Evolutionary conservation across 2,329 filamentous ascomycete genomes (phyloP).

Genomic region (Clarireedia monteithiana): DNA sequence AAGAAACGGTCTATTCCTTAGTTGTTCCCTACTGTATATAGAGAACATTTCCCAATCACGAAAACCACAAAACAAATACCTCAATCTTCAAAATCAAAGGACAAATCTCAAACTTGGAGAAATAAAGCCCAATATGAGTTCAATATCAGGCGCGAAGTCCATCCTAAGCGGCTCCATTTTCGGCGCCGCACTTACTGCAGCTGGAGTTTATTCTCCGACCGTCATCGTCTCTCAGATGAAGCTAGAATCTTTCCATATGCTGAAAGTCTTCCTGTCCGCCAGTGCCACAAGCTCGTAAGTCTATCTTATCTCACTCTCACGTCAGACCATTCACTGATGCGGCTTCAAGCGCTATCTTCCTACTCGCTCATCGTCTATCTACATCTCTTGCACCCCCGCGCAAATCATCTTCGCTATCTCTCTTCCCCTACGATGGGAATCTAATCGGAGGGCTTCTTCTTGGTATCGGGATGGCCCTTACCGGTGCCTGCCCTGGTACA

Average conservation of each 20-base stretch:
- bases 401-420: slow-evolving; percentile 21
- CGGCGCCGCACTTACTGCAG: slow-evolving; percentile 51
- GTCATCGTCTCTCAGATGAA: slow-evolving; percentile 55
- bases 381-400: slow-evolving; percentile 1
- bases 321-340: not conserved
- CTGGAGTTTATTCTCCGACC: slow-evolving; percentile 52
- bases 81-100: not conserved
- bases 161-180: slow-evolving; percentile 44
- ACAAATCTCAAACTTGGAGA: not conserved
- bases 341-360: slow-evolving; percentile 37
- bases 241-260: slow-evolving; percentile 56
- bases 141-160: slow-evolving; percentile 2
- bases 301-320: not conserved
- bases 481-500: slow-evolving; percentile 59
- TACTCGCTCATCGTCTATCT: slow-evolving; percentile 23
- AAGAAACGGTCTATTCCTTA: not conserved
- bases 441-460: slow-evolving; percentile 54
- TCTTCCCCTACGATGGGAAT: slow-evolving; percentile 56
- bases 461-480: slow-evolving; percentile 58
- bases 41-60: not conserved
- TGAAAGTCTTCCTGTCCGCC: slow-evolving; percentile 55
- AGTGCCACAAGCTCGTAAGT: slow-evolving; percentile 54
- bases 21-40: not conserved
- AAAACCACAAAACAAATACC: not conserved
- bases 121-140: slow-evolving; percentile 1